Base-by-base conservation (phyloP, 805 yeast species). In the Saccharomycopsis microspora region DNA sequence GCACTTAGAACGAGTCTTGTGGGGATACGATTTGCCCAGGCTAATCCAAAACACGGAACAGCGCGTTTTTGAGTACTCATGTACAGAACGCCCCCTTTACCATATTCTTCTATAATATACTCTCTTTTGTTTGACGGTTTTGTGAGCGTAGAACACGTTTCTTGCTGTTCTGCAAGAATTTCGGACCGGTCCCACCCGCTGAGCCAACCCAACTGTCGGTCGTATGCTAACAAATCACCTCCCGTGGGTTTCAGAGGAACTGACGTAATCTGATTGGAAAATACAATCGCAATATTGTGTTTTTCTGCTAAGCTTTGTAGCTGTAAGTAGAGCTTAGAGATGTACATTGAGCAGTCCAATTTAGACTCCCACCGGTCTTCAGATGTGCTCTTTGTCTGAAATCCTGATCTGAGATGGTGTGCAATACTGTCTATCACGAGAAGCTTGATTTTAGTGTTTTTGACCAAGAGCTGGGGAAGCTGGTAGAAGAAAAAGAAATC, bases 211-310 rank as follows among this genome's bases (percentile, higher is more conserved):
- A 79, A 56, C 58, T 87, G 95, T 57, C 78, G 76, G 48, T 81
- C 83, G 44, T 72, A 64, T 38, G 59, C 70, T 54, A 54, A 57
- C 6, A 38, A 45, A 27, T 38, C 41, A 19, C 27, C 27, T 10
- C 31, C 42, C 32, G 35, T 51, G 11, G 40, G 42, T 11, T 3
- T 45, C 35, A 30, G 58, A 0, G 76, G 72, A 49, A 73, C 72
- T 56, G 83, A 90, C 39, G 88, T 74, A 1, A 88, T 86, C 61
- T 89, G 96, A 56, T 89, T 88, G 0, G 88, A 75, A 1, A 83
- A 72, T 0, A 86, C 77, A 0, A 89, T 62, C 0, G 94, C 83
- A 4, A 84, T 58, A 28, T 71, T 62, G 57, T 67, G 62, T 10
- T 67, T 58, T 27, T 58, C 55, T 0, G 87, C 80, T 29, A 83